These are phyloP conservation scores for Ceratocystis albifundus DNA, from an alignment of 2,329 filamentous ascomycete genomes.

Conservation along the genomic window DNA sequence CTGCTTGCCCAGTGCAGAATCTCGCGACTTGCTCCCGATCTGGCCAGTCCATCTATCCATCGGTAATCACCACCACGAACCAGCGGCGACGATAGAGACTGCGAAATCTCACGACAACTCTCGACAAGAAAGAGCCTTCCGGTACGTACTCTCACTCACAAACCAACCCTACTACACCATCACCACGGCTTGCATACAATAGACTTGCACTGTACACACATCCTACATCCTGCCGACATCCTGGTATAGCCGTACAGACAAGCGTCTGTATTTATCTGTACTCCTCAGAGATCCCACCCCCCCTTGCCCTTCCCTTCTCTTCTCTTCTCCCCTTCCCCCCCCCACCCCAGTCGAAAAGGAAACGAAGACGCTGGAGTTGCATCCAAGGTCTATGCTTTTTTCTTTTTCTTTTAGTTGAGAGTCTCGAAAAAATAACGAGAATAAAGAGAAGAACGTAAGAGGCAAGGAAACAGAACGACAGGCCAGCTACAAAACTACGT, in stretches of 20 bases:
- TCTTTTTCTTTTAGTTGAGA: conserved; percentile 1
- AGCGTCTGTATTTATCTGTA: conserved; percentile 10
- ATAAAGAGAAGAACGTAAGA: not conserved
- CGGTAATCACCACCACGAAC: too few species aligned
- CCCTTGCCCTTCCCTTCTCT: not conserved
- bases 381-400: conserved; percentile 21
- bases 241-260: not conserved
- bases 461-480: conserved; percentile 11
- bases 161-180: too few species aligned
- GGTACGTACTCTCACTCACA: too few species aligned
- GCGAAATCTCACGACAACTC: too few species aligned
- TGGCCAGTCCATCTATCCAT: too few species aligned
- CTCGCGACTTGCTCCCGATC: not conserved
- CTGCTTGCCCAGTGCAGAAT: not conserved
- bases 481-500: conserved; percentile 22
- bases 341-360: conserved; percentile 16
- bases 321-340: not conserved
- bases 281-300: not conserved
- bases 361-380: conserved; percentile 20
- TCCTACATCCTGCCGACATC: not conserved
- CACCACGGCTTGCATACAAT: not conserved
- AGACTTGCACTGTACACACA: not conserved
- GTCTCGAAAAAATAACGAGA: conserved; percentile 7
- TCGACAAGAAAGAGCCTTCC: too few species aligned
- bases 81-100: too few species aligned